Conservation (phyloP, 345 rosid genomes). For the Ceriops tagal region DNA sequence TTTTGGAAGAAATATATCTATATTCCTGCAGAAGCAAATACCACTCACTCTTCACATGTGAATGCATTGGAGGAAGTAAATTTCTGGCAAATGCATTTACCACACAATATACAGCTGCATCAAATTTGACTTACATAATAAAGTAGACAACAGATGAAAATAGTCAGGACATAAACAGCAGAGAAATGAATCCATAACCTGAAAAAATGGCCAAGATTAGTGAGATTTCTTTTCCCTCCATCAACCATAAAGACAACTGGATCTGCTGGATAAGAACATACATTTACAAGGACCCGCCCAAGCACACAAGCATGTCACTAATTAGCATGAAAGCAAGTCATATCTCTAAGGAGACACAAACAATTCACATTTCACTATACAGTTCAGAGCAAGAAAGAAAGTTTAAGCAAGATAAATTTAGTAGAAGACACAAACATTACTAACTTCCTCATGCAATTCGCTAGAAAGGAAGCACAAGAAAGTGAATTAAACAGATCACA, state of each 20-base stretch:
- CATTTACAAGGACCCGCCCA: not conserved
- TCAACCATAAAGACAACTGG: no score
- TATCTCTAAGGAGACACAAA: no score
- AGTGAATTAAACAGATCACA: not conserved
- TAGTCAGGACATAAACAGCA: slow-evolving; percentile 70
- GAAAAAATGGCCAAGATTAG: slow-evolving; percentile 30
- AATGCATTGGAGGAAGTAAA: not conserved
- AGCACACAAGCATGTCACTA: not conserved
- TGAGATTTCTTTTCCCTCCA: slow-evolving; percentile 12
- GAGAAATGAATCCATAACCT: slow-evolving; percentile 96
- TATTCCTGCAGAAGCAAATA: slow-evolving; percentile 62
- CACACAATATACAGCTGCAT: not conserved
- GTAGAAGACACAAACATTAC: no score
- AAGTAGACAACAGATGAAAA: slow-evolving; percentile 69
- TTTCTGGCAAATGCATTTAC: not conserved
- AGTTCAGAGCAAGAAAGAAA: not conserved
- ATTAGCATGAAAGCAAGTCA: no score
- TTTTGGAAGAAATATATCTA: slow-evolving; percentile 57
- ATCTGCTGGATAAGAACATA: no score
- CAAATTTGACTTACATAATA: slow-evolving; percentile 53
- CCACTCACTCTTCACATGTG: slow-evolving; percentile 4
- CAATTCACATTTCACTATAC: no score
- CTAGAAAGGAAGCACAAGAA: not conserved
- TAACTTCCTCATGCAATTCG: not conserved
- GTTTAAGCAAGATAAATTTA: not conserved